Conservation (phyloP, 352 stramenopile species). For the Phytopythium vexans region DNA sequence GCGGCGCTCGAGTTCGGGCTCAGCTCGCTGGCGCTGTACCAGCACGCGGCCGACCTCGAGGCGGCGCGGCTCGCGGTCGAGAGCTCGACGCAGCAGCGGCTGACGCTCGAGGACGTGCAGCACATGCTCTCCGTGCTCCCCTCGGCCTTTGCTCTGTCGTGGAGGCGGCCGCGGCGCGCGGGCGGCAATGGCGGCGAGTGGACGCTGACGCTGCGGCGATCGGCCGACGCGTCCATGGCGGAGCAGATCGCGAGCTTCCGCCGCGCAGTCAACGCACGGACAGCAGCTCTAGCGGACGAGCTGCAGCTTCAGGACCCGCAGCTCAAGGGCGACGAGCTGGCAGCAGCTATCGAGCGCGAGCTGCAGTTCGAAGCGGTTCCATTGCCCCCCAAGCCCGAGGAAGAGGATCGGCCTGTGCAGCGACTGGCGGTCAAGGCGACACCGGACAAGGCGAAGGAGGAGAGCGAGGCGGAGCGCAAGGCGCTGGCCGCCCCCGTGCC, state of each 20-base stretch:
- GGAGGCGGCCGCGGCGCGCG: conserved; percentile 34
- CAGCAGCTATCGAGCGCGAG: conserved; percentile 29
- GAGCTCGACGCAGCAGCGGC: conserved; percentile 59
- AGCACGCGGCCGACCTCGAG: conserved; percentile 61
- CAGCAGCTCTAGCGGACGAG: conserved; percentile 15
- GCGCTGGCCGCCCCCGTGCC: conserved; percentile 63
- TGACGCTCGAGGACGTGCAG: conserved; percentile 48
- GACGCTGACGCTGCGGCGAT: conserved; percentile 34
- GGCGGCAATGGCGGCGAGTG: conserved; percentile 16
- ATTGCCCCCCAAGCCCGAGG: conserved; percentile 3
- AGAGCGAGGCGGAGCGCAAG: conserved; percentile 20
- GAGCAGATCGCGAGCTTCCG: conserved; percentile 48
- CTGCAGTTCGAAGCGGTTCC: conserved; percentile 33
- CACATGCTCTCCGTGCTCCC: conserved; percentile 57
- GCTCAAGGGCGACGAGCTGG: conserved; percentile 29
- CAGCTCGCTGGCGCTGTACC: conserved; percentile 64
- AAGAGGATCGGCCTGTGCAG: no score
- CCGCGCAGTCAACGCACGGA: conserved; percentile 25
- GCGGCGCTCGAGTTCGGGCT: conserved; percentile 70
- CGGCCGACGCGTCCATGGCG: conserved; percentile 27
- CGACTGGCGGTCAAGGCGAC: not conserved
- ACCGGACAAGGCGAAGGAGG: conserved; percentile 12
- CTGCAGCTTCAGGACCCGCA: conserved; percentile 26
- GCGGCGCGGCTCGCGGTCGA: conserved; percentile 63
- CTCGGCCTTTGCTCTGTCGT: conserved; percentile 42